A percentile compares a stretch with the other conserved stretches of the same genome.
These are phyloP conservation scores for Penicillium robsamsonii DNA, from an alignment of 495 filamentous ascomycete genomes.

Conservation along the genomic window DNA sequence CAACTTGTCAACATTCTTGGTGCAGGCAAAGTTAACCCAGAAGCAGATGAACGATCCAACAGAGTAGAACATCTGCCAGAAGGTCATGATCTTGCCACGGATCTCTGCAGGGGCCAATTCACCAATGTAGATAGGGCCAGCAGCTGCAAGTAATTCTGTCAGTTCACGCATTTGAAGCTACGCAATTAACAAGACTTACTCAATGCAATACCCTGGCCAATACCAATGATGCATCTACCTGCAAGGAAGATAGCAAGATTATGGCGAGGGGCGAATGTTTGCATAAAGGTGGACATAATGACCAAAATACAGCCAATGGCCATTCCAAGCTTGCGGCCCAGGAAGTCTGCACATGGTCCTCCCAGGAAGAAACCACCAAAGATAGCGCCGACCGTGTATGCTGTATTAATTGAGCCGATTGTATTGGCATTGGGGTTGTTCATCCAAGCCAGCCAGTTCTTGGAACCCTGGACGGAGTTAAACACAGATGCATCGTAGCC, in stretches of 20 bases:
- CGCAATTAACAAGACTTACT: slow-evolving; percentile 39
- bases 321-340: slow-evolving; percentile 60
- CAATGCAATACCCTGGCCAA: slow-evolving; percentile 63
- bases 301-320: slow-evolving; percentile 54
- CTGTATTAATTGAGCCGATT: slow-evolving; percentile 59
- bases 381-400: slow-evolving; percentile 63
- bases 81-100: slow-evolving; percentile 63
- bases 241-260: slow-evolving; percentile 60
- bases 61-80: slow-evolving; percentile 66
- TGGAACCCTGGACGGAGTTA: slow-evolving; percentile 60
- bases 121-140: slow-evolving; percentile 62
- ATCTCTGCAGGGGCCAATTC: slow-evolving; percentile 58
- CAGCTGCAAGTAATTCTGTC: slow-evolving; percentile 27
- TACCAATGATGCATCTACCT: slow-evolving; percentile 60
- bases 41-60: slow-evolving; percentile 63
- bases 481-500: slow-evolving; percentile 66
- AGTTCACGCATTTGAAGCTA: slow-evolving; percentile 2
- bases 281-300: slow-evolving; percentile 61
- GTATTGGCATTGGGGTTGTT: slow-evolving; percentile 48
- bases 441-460: slow-evolving; percentile 60
- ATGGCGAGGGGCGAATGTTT: slow-evolving; percentile 54
- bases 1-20: slow-evolving; percentile 46
- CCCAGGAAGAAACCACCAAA: slow-evolving; percentile 61
- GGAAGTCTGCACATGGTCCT: slow-evolving; percentile 54
- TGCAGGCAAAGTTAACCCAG: slow-evolving; percentile 59